Conservation (phyloP, 1,284 basidiomycete genomes). For the Irpex rosettiformis region DNA sequence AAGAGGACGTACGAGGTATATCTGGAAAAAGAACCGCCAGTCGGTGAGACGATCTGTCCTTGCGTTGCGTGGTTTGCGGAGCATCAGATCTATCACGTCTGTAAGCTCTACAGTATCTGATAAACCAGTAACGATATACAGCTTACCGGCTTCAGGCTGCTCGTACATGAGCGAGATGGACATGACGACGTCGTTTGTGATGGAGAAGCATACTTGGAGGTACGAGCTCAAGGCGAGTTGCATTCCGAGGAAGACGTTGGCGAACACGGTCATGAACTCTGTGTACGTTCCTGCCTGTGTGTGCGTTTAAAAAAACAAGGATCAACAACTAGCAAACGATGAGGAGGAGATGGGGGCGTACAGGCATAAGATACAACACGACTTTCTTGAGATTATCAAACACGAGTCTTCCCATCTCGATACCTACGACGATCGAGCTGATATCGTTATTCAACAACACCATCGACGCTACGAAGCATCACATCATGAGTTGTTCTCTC, state of each 20-base stretch:
- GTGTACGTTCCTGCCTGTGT: constrained; percentile 46
- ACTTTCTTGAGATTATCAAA: constrained; percentile 68
- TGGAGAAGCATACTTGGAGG: constrained; percentile 43
- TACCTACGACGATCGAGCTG: constrained; percentile 44
- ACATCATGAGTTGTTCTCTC: neutral
- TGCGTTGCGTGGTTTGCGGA: constrained; percentile 61
- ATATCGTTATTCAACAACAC: constrained; percentile 47
- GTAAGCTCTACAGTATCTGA: neutral
- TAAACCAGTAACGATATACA: constrained; percentile 21
- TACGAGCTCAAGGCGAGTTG: constrained; percentile 41
- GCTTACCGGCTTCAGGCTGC: constrained; percentile 45
- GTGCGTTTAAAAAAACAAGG: constrained; percentile 5
- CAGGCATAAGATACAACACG: constrained; percentile 44
- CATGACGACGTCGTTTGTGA: constrained; percentile 46
- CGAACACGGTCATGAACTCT: constrained; percentile 67
- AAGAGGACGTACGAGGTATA: constrained; percentile 60
- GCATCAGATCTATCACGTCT: constrained; percentile 36
- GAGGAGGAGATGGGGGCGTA: constrained; percentile 6
- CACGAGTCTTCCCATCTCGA: constrained; percentile 57
- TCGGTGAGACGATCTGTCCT: constrained; percentile 51
- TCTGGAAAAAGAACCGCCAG: constrained; percentile 53
- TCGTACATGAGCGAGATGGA: constrained; percentile 50
- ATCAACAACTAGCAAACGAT: neutral
- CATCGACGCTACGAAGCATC: constrained; percentile 38
- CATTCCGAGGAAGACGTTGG: constrained; percentile 46